Evolutionary conservation across 441 rosid species (phyloP).

Genomic region (Biscutella laevigata): DNA sequence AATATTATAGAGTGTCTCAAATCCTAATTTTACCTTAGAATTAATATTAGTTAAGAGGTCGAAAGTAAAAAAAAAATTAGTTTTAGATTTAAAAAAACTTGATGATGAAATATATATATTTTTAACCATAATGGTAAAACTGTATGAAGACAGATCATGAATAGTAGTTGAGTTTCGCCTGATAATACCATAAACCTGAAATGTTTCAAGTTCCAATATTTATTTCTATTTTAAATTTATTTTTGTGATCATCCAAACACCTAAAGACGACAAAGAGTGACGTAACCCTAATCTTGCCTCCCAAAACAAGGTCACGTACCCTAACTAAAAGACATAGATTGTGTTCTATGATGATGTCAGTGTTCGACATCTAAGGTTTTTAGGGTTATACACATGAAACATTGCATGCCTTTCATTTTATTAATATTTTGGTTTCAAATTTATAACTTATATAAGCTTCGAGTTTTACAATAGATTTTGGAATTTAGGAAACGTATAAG

Average conservation of each 20-base stretch:
- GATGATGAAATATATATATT: background rate
- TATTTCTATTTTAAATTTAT: background rate
- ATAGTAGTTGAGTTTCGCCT: background rate
- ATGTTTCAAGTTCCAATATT: conserved; percentile 17
- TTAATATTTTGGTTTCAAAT: background rate
- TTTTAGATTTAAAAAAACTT: background rate
- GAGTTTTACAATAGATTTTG: too few species aligned
- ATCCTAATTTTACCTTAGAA: too few species aligned
- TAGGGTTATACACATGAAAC: background rate
- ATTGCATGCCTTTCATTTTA: background rate
- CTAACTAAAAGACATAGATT: background rate
- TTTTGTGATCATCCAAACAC: conserved; percentile 4
- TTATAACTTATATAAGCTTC: too few species aligned
- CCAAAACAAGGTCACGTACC: background rate
- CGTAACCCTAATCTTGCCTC: too few species aligned
- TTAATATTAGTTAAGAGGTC: too few species aligned
- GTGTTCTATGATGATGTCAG: background rate
- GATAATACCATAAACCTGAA: conserved; percentile 2
- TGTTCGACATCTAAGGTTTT: conserved; percentile 11
- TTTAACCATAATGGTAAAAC: background rate
- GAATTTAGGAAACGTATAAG: background rate
- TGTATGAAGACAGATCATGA: background rate
- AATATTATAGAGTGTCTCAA: too few species aligned
- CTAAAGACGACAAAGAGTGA: background rate
- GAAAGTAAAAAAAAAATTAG: too few species aligned